These are phyloP conservation scores for Cladophialophora carrionii DNA, from an alignment of 2,329 filamentous ascomycete species.

Conservation along the genomic window DNA sequence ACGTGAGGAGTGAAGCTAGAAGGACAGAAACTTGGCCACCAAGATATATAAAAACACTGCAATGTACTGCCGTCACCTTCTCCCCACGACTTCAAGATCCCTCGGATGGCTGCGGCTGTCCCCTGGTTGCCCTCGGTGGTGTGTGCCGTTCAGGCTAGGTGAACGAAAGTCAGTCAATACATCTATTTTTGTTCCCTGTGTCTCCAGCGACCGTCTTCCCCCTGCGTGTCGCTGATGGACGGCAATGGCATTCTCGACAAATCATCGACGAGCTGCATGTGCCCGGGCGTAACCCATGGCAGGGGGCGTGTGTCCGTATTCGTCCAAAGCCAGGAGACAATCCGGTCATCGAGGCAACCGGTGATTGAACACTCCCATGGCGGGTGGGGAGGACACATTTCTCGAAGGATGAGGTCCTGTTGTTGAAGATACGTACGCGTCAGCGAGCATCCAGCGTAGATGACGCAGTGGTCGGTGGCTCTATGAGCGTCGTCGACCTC, in stretches of 20 bases:
- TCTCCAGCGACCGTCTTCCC: neutral
- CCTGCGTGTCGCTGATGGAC: neutral
- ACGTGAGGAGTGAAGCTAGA: neutral
- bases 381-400: too few species aligned
- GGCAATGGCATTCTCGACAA: neutral
- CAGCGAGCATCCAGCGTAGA: neutral
- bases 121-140: neutral
- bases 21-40: neutral
- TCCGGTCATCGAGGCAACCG: constrained; percentile 14
- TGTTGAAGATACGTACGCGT: neutral
- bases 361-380: neutral
- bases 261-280: neutral
- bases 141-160: neutral
- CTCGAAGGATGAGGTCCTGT: neutral
- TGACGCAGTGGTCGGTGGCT: neutral
- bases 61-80: too few species aligned
- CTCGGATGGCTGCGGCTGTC: neutral
- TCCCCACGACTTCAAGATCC: neutral
- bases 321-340: neutral
- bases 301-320: neutral
- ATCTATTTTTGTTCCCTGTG: constrained; percentile 10
- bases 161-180: neutral
- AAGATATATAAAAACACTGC: neutral
- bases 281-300: neutral
- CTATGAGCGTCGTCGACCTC: neutral